Base-by-base conservation (phyloP, 345 rosid species). In the Stellera chamaejasme region DNA sequence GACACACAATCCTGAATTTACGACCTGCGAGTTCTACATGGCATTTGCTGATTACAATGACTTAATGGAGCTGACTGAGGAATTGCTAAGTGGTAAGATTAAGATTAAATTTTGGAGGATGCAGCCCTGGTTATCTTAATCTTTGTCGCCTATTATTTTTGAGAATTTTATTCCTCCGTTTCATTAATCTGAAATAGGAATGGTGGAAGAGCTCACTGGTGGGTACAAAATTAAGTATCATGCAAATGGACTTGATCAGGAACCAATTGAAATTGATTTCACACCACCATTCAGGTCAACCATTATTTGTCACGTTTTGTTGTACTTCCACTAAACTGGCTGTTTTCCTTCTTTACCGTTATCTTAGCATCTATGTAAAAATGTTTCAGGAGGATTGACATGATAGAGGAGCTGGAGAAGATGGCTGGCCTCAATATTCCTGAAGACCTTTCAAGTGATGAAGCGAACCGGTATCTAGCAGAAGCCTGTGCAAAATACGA, bases 21-120 rank as follows among this genome's bases (percentile, higher is more conserved):
- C 99, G 52, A 90, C 97, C 56, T 94, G 96, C 56, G 99, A 94
- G 75, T 94, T 94, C 73, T 94, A 94, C 61, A 90, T 90, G 99
- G 99, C 97, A n/a, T 94, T 57, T 50, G 97, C 96, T 0, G 99
- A 90, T 73, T 93, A 93, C 75, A 74, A 93, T 46, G 99, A 93
- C 67, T 50, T 93, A 74, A 93, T 93, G 97, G 72, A 70, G 43
- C 86, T 93, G 52, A 93, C 96, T 12, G 99, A 93, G 77, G 55
- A 69, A 50, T 72, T 93, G 92, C 48, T 93, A 70, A 90, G 99
- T 60, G 99, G 99, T 80, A 66, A 68, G 80, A 23, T 54, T 48
- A 11, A 58, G 52, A 51, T n/a, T n/a, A n/a, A 8, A 42, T 36
- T 48, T 13, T 41, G 25, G 50, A 50, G 27, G 48, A 32, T 41